These are phyloP conservation scores for Sistotremastrum suecicum DNA, from an alignment of 768 basidiomycete species.

Conservation along the genomic window DNA sequence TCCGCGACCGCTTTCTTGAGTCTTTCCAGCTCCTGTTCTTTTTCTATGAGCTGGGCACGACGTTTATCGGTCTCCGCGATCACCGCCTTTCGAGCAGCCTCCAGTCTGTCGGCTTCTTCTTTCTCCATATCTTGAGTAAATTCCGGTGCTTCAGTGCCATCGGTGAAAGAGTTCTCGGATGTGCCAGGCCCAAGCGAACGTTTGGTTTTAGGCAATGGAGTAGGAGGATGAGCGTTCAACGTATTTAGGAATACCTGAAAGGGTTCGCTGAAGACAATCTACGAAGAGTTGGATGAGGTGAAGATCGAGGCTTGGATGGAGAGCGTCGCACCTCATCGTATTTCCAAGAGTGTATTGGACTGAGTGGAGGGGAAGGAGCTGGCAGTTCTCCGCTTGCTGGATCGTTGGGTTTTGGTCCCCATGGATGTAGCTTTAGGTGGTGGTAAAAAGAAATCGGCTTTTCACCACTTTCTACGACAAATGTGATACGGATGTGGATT, in stretches of 20 bases:
- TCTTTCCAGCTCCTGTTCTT: conserved; percentile 67
- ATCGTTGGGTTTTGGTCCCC: conserved; percentile 30
- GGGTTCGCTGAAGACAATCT: conserved; percentile 86
- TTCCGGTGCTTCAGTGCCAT: conserved; percentile 57
- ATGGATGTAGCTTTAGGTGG: conserved; percentile 91
- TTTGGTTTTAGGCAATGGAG: conserved; percentile 53
- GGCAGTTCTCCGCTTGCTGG: conserved; percentile 38
- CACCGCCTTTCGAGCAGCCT: conserved; percentile 58
- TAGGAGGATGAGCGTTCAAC: conserved; percentile 72
- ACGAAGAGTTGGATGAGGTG: too few species aligned
- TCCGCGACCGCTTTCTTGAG: conserved; percentile 46
- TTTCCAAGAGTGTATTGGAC: conserved; percentile 92
- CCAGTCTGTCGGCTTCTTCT: conserved; percentile 70
- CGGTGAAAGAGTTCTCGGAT: conserved; percentile 43
- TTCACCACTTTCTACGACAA: conserved; percentile 80
- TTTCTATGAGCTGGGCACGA: conserved; percentile 52
- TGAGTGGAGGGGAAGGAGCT: conserved; percentile 52
- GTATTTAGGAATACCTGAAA: conserved; percentile 74
- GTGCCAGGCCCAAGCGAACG: conserved; percentile 53
- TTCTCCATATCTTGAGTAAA: conserved; percentile 77
- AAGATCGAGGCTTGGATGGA: too few species aligned
- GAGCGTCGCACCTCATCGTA: conserved; percentile 55
- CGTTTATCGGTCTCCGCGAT: conserved; percentile 66
- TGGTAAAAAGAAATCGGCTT: conserved; percentile 82
- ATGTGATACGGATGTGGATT: conserved; percentile 82